Evolutionary conservation across 345 rosid species (phyloP).

Genomic region (Sonneratia alba): DNA sequence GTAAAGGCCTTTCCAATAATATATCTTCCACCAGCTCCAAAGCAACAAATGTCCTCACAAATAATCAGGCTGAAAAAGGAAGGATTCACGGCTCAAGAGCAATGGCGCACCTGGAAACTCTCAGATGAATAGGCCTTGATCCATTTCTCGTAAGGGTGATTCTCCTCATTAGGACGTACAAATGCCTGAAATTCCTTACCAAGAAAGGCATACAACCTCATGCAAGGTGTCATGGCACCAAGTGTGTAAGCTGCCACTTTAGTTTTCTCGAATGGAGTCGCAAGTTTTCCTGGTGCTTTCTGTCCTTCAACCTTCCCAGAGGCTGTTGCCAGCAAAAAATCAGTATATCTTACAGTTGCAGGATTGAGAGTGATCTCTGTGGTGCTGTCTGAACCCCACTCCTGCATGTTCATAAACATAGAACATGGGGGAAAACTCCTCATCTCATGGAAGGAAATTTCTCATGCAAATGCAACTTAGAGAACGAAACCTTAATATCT

Average conservation of each 20-base stretch:
- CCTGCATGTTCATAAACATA: conserved; percentile 48
- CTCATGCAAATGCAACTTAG: neutral
- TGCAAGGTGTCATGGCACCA: conserved; percentile 95
- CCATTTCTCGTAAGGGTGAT: conserved; percentile 86
- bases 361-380: conserved; percentile 43
- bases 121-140: conserved; percentile 67
- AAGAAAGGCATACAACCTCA: conserved; percentile 79
- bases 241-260: conserved; percentile 95
- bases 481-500: neutral
- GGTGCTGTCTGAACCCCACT: conserved; percentile 58
- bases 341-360: conserved; percentile 70
- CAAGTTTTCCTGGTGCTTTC: conserved; percentile 85
- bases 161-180: conserved; percentile 31
- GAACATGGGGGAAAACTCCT: neutral
- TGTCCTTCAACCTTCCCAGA: conserved; percentile 92
- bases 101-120: conserved; percentile 53
- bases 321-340: conserved; percentile 88
- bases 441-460: neutral
- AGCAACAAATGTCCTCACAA: neutral
- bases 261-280: conserved; percentile 93
- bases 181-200: conserved; percentile 64
- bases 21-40: conserved; percentile 13
- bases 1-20: conserved; percentile 20
- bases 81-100: conserved; percentile 8
- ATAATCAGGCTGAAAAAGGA: neutral